These are phyloP conservation scores for Prunus mume DNA, from an alignment of 306 rosid genomes.

Conservation along the genomic window DNA sequence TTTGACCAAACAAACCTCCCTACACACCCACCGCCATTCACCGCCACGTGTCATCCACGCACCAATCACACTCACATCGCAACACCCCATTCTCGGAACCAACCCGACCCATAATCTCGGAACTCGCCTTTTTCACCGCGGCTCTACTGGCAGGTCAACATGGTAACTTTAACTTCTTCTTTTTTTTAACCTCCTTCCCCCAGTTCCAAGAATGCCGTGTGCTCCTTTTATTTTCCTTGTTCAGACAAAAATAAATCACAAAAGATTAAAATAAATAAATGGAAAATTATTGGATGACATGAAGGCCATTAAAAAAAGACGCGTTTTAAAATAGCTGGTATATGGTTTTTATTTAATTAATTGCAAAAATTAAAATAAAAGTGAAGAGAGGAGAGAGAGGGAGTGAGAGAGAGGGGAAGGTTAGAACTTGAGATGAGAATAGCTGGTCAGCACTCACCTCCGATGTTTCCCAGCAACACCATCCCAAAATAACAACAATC, in stretches of 20 bases:
- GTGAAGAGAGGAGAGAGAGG: neutral
- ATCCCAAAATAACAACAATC: slow-evolving; percentile 54
- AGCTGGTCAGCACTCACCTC: slow-evolving; percentile 80
- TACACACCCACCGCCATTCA: neutral
- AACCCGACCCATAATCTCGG: neutral
- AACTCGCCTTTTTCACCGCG: slow-evolving; percentile 1
- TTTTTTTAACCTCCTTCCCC: neutral
- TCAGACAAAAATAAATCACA: neutral
- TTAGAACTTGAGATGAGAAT: neutral
- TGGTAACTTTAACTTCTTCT: neutral
- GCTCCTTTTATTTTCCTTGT: neutral
- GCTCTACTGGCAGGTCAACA: neutral
- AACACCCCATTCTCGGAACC: neutral
- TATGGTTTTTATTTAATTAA: neutral
- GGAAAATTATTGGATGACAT: neutral
- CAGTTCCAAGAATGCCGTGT: neutral
- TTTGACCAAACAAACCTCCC: slow-evolving; percentile 11
- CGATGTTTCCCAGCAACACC: slow-evolving; percentile 76
- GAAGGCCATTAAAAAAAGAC: neutral
- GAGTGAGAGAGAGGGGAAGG: no score
- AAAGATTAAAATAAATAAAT: neutral
- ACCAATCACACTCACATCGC: neutral
- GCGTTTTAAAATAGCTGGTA: neutral
- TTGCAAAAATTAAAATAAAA: neutral
- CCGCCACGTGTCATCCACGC: neutral